A percentile compares a stretch with the other conserved stretches of the same genome.
Evolutionary conservation across 2,329 filamentous ascomycete species (phyloP).

Genomic region (Trichoderma lentiforme): DNA sequence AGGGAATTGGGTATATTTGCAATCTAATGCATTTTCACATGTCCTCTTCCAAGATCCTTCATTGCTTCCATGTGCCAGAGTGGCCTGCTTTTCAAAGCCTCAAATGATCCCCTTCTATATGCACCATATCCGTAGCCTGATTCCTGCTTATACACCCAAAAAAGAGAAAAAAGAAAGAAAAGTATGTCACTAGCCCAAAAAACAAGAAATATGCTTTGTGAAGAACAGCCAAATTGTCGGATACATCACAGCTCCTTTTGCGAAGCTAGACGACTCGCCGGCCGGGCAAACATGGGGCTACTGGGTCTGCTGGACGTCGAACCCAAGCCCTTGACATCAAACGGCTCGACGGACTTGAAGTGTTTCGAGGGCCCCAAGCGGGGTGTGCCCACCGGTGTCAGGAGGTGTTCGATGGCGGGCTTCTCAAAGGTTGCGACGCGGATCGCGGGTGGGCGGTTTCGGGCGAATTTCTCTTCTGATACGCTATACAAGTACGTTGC

Average conservation of each 20-base stretch:
- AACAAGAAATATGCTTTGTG: no score
- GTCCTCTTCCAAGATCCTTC: neutral
- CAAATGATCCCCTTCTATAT: conserved; percentile 9
- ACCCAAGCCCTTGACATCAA: conserved; percentile 39
- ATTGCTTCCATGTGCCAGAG: neutral
- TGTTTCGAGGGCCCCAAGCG: conserved; percentile 32
- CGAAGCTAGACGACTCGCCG: conserved; percentile 39
- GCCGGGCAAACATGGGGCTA: conserved; percentile 42
- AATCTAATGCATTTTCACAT: neutral
- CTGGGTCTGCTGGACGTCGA: conserved; percentile 46
- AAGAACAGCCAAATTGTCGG: neutral
- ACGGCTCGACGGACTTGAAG: conserved; percentile 37
- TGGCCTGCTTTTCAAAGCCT: neutral
- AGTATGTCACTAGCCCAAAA: neutral
- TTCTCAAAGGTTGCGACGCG: conserved; percentile 76
- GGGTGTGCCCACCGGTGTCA: conserved; percentile 38
- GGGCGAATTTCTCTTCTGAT: conserved; percentile 50
- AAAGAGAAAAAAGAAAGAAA: neutral
- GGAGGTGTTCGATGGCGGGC: conserved; percentile 52
- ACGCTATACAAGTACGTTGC: conserved; percentile 84
- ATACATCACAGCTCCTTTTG: conserved; percentile 11
- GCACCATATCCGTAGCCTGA: neutral
- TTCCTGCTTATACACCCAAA: neutral
- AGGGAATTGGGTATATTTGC: neutral
- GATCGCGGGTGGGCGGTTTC: conserved; percentile 59